Percentiles rank a stretch among this genome's conserved stretches.
Evolutionary conservation across 805 yeast species (phyloP).

Genomic region (Wickerhamiella brachini): DNA sequence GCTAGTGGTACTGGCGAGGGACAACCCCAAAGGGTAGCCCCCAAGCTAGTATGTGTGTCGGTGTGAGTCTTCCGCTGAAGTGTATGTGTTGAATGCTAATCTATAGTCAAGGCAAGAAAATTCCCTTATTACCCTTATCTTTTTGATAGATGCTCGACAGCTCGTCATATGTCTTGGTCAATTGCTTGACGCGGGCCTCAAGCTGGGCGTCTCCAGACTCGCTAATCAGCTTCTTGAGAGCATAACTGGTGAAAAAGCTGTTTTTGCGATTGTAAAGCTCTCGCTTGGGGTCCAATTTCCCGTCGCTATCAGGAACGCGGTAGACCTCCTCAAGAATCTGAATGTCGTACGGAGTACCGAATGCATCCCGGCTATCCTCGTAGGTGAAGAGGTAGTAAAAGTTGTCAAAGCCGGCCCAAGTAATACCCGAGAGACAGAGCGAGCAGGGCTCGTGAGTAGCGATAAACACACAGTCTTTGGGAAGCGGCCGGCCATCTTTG

Average conservation of each 20-base stretch:
- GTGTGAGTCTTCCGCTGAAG: too few relatives aligned
- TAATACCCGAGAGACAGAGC: slow-evolving; percentile 15
- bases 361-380: slow-evolving; percentile 12
- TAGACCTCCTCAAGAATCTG: slow-evolving; percentile 12
- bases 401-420: slow-evolving; percentile 18
- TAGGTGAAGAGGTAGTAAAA: slow-evolving; percentile 15
- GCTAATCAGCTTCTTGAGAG: slow-evolving; percentile 6
- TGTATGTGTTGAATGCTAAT: too few relatives aligned
- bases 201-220: slow-evolving; percentile 5
- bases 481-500: slow-evolving; percentile 5
- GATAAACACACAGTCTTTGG: slow-evolving; percentile 14
- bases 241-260: slow-evolving; percentile 9
- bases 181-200: slow-evolving; percentile 3
- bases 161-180: slow-evolving; percentile 8
- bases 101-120: background rate
- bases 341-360: slow-evolving; percentile 13
- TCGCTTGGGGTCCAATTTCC: slow-evolving; percentile 3
- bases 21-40: too few relatives aligned
- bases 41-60: too few relatives aligned
- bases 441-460: slow-evolving; percentile 19
- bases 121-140: slow-evolving; percentile 6
- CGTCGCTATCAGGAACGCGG: slow-evolving; percentile 10
- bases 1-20: too few relatives aligned
- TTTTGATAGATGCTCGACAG: slow-evolving; percentile 10
- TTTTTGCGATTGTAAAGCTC: slow-evolving; percentile 12